Evolutionary conservation across 2,329 filamentous ascomycete species (phyloP), one percentile per base, ranked within the genome.

Genomic region (Botrytis medusae): DNA sequence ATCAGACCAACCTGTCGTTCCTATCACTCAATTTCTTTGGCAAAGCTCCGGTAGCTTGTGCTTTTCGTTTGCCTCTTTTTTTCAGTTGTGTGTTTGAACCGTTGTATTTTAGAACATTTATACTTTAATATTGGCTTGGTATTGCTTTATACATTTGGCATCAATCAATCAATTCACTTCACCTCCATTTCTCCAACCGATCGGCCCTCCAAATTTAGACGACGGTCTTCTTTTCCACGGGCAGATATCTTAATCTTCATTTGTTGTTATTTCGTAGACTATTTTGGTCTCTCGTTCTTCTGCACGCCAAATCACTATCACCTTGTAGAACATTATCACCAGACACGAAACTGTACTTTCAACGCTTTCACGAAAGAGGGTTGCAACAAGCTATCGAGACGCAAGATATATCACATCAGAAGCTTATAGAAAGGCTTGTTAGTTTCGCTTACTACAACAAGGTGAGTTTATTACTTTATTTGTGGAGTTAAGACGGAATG

Each of bases 41-140:
- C 83, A 83, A 82, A 84, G 83, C 85, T 86, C 85, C 82, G 84
- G 84, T 82, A 86, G 85, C 79, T 79, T 80, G 76, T 79, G 77
- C 77, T 74, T 74, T 75, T 42, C 75, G 64, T 63, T 65, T 64
- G 74, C 72, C 77, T 75, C 76, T 78, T 75, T 72, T 77, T 54
- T 75, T 76, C 77, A 72, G 73, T 75, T 69, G 76, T 73, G 40
- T 25, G 5, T 32, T 64, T 51, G 48, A 16, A 25, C 14, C 46
- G n/a, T 65, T 54, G 60, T 71, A 32, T 65, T 20, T 51, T 57
- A 51, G 34, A 34, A 48, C n/a, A 54, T 32, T 34, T 37, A 42
- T 57, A 42, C 34, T 8, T 34, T 71, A 25, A 32, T 57, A 25
- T 63, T 71, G 32, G 42, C 54, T 59, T 64, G 62, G 20, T 64